Conservation (phyloP, 2,329 filamentous ascomycete species). For the Claviceps sorghi region DNA sequence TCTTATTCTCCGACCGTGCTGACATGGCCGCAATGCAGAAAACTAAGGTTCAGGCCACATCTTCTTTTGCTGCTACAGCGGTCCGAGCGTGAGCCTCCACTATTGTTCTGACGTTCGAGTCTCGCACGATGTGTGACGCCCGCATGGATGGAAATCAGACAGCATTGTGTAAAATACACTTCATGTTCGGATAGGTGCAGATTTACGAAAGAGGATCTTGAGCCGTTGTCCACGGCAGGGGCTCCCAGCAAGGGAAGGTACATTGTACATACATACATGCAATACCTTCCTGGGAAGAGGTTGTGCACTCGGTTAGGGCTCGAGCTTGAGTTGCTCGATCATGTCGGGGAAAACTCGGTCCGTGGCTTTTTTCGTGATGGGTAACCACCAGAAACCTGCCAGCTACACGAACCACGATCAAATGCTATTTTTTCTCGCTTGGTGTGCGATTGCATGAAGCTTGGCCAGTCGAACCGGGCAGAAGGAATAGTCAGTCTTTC, state of each 20-base stretch:
- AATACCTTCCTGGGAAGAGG: too few species aligned
- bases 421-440: too few species aligned
- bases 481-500: too few species aligned
- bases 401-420: too few species aligned
- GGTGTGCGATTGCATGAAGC: too few species aligned
- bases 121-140: background rate
- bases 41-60: background rate
- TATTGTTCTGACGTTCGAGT: slow-evolving; percentile 1
- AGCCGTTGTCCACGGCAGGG: background rate
- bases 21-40: background rate
- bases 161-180: background rate
- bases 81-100: background rate
- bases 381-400: too few species aligned
- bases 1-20: background rate
- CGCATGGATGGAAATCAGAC: background rate
- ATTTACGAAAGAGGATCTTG: background rate
- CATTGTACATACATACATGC: too few species aligned
- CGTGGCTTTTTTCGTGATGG: background rate
- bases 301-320: background rate
- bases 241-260: background rate
- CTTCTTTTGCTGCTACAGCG: background rate
- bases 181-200: background rate
- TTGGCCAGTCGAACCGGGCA: too few species aligned
- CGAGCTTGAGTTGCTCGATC: background rate
- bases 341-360: slow-evolving; percentile 1